Conservation (phyloP, 1,139 yeast genomes). For the Scheffersomyces segobiensis region DNA sequence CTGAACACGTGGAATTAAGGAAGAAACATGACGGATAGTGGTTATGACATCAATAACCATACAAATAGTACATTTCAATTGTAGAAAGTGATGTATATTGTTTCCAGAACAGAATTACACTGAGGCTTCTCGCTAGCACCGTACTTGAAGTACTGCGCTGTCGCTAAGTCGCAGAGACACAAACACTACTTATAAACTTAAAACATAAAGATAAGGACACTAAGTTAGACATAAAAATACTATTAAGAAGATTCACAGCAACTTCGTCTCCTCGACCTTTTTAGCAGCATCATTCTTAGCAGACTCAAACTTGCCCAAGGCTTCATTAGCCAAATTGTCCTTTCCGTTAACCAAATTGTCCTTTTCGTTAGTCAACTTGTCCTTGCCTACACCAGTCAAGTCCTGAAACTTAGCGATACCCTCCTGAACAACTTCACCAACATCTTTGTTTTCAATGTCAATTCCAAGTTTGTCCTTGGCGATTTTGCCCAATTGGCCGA, state of each 20-base stretch:
- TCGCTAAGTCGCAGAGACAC: neutral
- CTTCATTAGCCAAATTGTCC: conserved; percentile 8
- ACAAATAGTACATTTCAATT: too few relatives aligned
- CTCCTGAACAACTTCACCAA: conserved; percentile 8
- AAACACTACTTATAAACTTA: too few relatives aligned
- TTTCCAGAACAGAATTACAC: neutral
- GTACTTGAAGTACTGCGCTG: neutral
- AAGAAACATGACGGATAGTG: neutral
- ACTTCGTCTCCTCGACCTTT: neutral
- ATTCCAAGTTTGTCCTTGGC: conserved; percentile 9
- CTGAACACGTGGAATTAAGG: neutral
- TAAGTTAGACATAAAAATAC: neutral
- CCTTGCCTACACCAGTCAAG: conserved; percentile 8
- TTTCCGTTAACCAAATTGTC: conserved; percentile 10
- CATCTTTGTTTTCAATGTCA: conserved; percentile 8
- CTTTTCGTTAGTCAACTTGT: conserved; percentile 10
- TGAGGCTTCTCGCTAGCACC: neutral
- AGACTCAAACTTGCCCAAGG: conserved; percentile 10
- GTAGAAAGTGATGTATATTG: neutral
- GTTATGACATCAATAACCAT: neutral
- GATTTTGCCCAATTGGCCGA: conserved; percentile 27
- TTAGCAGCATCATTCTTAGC: neutral
- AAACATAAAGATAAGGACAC: neutral
- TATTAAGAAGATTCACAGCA: neutral
- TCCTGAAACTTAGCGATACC: conserved; percentile 12